Base-by-base conservation (phyloP, 768 basidiomycete genomes). In the Mycena haematopus region DNA sequence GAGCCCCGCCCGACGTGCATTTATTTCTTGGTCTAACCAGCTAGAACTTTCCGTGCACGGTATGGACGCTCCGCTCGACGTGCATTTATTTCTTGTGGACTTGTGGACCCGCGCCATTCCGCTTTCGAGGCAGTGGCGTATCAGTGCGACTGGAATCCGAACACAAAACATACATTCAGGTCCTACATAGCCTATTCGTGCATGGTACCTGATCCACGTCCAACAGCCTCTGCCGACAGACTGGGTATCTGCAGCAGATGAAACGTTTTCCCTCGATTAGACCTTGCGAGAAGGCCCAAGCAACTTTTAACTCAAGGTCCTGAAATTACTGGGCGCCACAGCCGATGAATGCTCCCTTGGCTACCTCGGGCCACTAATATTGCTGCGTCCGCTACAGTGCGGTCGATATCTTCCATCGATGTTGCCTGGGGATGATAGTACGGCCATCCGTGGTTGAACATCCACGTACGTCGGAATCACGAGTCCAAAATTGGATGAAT, bases 261-360 rank as follows among this genome's bases (percentile, higher is more conserved):
- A 53, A 58, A 63, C 62, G 56, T 49, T 57, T 57, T 63, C 56
- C 33, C 44, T 54, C 61, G 27, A 52, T 63, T 35, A 57, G 14
- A 27, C 42, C 55, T 44, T 29, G 33, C 47, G 47, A 52, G 21
- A 55, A 42, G 46, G 54, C 14, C n/a, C 40, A 51, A 45, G 8
- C 25, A 62, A 61, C 24, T 58, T n/a, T 49, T 49, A 63, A 58
- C 51, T 54, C 49, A 27, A 58, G 49, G n/a, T 49, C 46, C 57
- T 58, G 62, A 62, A 56, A 60, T 38, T 35, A 33, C 7, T 14
- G 44, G 33, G 36, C 59, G 61, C 55, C 61, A 62, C 46, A 36
- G n/a, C 38, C 49, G 47, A 50, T 51, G 49, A 58, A 36, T 52
- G 42, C 31, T n/a, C n/a, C 42, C 22, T 38, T 59, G 44, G 50